Evolutionary conservation across 2,329 filamentous ascomycete genomes (phyloP).

Genomic region (Colletotrichum gigasporum): DNA sequence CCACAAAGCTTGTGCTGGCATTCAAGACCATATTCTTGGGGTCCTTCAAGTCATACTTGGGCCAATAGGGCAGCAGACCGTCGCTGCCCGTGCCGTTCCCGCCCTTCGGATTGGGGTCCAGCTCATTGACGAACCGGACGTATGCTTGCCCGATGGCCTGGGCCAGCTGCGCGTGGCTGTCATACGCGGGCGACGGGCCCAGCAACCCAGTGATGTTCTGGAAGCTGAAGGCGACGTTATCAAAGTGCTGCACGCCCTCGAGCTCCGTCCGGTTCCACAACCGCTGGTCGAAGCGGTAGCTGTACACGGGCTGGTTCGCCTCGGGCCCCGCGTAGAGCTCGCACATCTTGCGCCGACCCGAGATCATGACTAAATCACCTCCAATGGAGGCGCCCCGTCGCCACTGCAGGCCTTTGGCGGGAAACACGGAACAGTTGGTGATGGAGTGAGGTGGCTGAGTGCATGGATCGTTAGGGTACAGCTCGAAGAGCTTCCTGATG

Average conservation of each 20-base stretch:
- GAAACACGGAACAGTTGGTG: constrained; percentile 44
- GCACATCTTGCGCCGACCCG: constrained; percentile 54
- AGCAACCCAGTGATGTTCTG: constrained; percentile 58
- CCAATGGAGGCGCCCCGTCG: constrained; percentile 56
- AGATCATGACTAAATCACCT: constrained; percentile 58
- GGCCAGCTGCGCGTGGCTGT: constrained; percentile 46
- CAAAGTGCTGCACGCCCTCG: constrained; percentile 55
- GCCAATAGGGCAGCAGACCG: constrained; percentile 49
- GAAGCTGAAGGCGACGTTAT: constrained; percentile 60
- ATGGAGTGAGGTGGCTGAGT: constrained; percentile 54
- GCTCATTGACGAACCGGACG: constrained; percentile 51
- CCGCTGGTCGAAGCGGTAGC: constrained; percentile 60
- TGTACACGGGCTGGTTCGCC: constrained; percentile 49
- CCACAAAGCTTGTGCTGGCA: constrained; percentile 52
- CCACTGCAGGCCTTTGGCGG: constrained; percentile 50
- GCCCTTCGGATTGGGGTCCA: constrained; percentile 50
- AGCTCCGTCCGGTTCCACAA: constrained; percentile 50
- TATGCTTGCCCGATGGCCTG: constrained; percentile 51
- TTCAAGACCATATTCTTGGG: constrained; percentile 58
- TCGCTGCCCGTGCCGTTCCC: constrained; percentile 27
- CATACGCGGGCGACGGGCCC: constrained; percentile 53
- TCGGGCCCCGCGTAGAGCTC: constrained; percentile 47
- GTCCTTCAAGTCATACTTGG: constrained; percentile 45
- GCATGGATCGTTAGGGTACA: constrained; percentile 60
- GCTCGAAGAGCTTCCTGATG: constrained; percentile 51